Percentiles rank a stretch among this genome's conserved stretches.
These are phyloP conservation scores for Diversispora epigaea DNA, from an alignment of 192 early-diverging fungal species.

Conservation along the genomic window DNA sequence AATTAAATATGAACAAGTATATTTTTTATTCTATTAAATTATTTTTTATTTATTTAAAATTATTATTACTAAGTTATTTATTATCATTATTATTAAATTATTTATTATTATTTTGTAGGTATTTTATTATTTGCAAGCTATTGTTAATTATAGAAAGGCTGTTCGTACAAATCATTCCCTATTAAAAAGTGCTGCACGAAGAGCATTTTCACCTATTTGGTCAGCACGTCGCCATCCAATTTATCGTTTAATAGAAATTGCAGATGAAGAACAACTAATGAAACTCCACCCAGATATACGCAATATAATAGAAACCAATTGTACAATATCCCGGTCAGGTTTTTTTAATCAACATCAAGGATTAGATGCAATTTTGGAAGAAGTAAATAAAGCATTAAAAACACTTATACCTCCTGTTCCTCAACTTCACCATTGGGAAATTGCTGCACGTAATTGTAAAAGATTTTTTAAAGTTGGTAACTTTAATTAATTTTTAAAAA, in stretches of 20 bases:
- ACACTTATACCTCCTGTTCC: neutral
- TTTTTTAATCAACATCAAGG: neutral
- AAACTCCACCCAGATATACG: neutral
- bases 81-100: too few species aligned
- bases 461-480: neutral
- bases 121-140: neutral
- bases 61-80: neutral
- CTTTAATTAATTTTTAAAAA: neutral
- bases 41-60: neutral
- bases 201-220: conserved; percentile 20
- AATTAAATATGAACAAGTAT: conserved; percentile 21
- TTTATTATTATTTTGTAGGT: neutral
- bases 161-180: neutral
- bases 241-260: conserved; percentile 9
- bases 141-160: neutral
- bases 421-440: too few species aligned
- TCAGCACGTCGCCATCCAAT: neutral
- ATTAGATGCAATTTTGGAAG: neutral
- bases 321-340: neutral
- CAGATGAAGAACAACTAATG: conserved; percentile 12
- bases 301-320: neutral
- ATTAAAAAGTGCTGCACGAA: neutral
- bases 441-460: neutral
- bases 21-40: neutral
- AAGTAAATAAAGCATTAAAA: neutral